phyloP scores from a whole-genome alignment of 2,329 filamentous ascomycete genomes.

The Trichophyton mentagrophytes region DNA sequence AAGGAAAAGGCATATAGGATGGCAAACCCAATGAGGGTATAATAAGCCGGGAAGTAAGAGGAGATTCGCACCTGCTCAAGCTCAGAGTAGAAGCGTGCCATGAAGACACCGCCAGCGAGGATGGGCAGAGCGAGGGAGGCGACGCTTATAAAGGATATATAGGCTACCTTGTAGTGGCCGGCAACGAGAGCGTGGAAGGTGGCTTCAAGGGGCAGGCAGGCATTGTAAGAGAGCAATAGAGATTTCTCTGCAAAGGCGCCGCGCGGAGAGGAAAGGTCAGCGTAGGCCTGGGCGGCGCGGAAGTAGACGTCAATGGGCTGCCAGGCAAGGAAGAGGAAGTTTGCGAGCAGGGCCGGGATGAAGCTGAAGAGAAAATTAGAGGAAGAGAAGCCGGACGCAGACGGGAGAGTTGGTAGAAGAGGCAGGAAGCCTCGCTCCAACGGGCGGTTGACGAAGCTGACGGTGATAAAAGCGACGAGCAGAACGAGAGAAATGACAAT shows the following conservation, averaged over 20 bases:
- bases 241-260: conserved; percentile 44
- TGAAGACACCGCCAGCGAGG: conserved; percentile 50
- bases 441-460: conserved; percentile 61
- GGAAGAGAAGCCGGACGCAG: conserved; percentile 57
- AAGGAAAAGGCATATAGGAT: conserved; percentile 56
- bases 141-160: conserved; percentile 43
- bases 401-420: conserved; percentile 48
- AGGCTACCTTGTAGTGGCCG: conserved; percentile 45
- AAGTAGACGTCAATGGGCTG: conserved; percentile 49
- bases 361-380: conserved; percentile 79
- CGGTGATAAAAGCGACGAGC: conserved; percentile 57
- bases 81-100: conserved; percentile 44
- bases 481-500: conserved; percentile 48
- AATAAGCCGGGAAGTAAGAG: conserved; percentile 60
- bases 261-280: conserved; percentile 38
- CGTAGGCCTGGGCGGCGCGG: conserved; percentile 47
- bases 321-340: conserved; percentile 46
- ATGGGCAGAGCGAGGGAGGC: conserved; percentile 43
- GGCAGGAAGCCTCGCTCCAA: conserved; percentile 61
- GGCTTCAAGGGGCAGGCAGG: conserved; percentile 40
- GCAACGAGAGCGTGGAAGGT: conserved; percentile 42
- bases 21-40: conserved; percentile 58
- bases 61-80: conserved; percentile 45
- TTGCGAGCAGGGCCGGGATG: conserved; percentile 46
- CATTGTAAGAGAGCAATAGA: conserved; percentile 45